Conservation (phyloP, 2,329 filamentous ascomycete species). For the Apiospora rasikravindrae region DNA sequence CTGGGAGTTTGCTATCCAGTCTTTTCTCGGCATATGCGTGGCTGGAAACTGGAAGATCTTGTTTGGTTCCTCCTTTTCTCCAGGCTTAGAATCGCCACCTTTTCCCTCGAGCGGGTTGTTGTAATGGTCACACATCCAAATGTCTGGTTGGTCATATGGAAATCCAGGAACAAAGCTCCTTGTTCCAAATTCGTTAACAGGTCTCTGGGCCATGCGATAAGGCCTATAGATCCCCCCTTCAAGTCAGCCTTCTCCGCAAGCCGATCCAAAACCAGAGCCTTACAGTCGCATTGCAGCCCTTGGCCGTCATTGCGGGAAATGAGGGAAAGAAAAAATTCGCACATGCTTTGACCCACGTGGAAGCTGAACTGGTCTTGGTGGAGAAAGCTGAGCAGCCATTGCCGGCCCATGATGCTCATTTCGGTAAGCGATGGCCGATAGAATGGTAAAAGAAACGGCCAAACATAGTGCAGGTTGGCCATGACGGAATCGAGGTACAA, state of each 20-base stretch:
- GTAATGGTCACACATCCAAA: too few relatives aligned
- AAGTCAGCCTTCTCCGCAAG: background rate
- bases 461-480: constrained; percentile 66
- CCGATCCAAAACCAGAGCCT: background rate
- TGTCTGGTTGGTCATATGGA: too few relatives aligned
- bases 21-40: too few relatives aligned
- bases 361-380: constrained; percentile 62
- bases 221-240: too few relatives aligned
- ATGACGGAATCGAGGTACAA: constrained; percentile 46
- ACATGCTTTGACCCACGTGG: constrained; percentile 62
- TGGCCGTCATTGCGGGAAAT: background rate
- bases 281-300: background rate
- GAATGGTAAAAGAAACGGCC: constrained; percentile 68
- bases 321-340: constrained; percentile 61
- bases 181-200: too few relatives aligned
- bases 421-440: constrained; percentile 61
- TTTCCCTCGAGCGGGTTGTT: too few relatives aligned
- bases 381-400: constrained; percentile 64
- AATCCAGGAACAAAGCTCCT: too few relatives aligned
- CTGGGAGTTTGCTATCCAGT: too few relatives aligned
- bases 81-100: too few relatives aligned
- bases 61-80: too few relatives aligned
- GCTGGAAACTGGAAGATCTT: too few relatives aligned
- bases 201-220: too few relatives aligned
- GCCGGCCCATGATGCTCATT: constrained; percentile 43